Evolutionary conservation across 805 yeast species (phyloP).

Genomic region (Lipomyces sp.): DNA sequence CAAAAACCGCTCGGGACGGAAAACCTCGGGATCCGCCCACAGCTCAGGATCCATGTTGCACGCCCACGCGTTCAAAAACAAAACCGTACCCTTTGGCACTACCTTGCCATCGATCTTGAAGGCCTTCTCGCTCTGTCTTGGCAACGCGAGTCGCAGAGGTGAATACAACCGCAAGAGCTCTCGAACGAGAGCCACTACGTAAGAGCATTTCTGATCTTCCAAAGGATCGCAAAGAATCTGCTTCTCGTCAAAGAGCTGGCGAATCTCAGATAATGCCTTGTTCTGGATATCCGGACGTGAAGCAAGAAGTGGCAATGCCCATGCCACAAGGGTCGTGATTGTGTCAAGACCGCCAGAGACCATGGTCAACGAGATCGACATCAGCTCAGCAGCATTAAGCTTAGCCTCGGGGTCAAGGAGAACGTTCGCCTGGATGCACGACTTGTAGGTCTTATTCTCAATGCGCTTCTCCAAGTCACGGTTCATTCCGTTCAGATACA

Average conservation of each 20-base stretch:
- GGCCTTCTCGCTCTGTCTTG: slow-evolving; percentile 53
- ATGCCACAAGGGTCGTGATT: slow-evolving; percentile 57
- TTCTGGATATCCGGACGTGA: slow-evolving; percentile 45
- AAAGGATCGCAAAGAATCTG: slow-evolving; percentile 26
- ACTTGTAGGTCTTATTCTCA: slow-evolving; percentile 21
- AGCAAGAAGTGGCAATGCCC: slow-evolving; percentile 57
- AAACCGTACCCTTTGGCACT: slow-evolving; percentile 54
- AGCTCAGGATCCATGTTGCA: slow-evolving; percentile 58
- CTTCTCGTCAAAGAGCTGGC: slow-evolving; percentile 38
- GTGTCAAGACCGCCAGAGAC: slow-evolving; percentile 75
- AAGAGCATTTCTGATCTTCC: slow-evolving; percentile 42
- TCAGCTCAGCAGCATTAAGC: slow-evolving; percentile 41
- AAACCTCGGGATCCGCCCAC: slow-evolving; percentile 32
- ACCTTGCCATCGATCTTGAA: slow-evolving; percentile 40
- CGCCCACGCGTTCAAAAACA: slow-evolving; percentile 65
- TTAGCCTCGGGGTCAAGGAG: slow-evolving; percentile 29
- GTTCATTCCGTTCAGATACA: slow-evolving; percentile 21
- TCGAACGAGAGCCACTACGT: slow-evolving; percentile 53
- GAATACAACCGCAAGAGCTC: slow-evolving; percentile 61
- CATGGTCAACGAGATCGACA: slow-evolving; percentile 64
- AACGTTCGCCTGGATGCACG: slow-evolving; percentile 33
- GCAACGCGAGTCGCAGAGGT: slow-evolving; percentile 62
- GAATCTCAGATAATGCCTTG: slow-evolving; percentile 44
- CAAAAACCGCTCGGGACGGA: slow-evolving; percentile 37
- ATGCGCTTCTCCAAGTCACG: slow-evolving; percentile 21